Percentiles rank a stretch among this genome's conserved stretches.
Evolutionary conservation across 2,329 filamentous ascomycete species (phyloP).

Genomic region (Leptographium lundbergii): DNA sequence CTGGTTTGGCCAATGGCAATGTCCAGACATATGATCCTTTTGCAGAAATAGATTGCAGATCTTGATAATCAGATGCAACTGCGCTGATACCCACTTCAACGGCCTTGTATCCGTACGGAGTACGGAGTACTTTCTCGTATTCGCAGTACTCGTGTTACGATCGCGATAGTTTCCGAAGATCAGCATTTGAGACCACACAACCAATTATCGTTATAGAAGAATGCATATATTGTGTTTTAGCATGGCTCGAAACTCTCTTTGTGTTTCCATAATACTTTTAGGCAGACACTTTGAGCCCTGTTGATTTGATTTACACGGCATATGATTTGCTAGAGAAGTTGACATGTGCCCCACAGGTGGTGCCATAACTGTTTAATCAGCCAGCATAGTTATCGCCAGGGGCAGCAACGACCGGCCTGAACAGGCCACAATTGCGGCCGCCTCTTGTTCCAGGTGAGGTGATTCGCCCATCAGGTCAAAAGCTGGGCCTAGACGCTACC

Average conservation of each 20-base stretch:
- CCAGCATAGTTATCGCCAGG: background rate
- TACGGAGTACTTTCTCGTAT: too few species aligned
- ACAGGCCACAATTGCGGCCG: background rate
- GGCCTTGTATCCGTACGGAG: background rate
- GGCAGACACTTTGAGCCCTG: background rate
- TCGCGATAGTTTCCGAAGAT: too few species aligned
- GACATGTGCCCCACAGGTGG: background rate
- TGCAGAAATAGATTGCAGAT: background rate
- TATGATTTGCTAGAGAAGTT: background rate
- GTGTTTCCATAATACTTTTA: background rate
- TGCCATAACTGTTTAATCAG: background rate
- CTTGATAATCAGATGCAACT: background rate
- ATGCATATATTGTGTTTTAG: too few species aligned
- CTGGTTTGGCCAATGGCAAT: background rate
- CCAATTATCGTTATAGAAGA: too few species aligned
- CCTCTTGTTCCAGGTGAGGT: background rate
- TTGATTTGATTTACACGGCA: background rate
- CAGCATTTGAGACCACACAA: too few species aligned
- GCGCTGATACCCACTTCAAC: background rate
- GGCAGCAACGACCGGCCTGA: background rate
- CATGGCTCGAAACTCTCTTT: too few species aligned
- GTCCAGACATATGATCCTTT: background rate
- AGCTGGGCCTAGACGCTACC: background rate
- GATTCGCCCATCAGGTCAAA: background rate
- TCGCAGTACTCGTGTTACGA: too few species aligned